These are phyloP conservation scores for Rhodamnia rubescens DNA, from an alignment of 345 rosid genomes.

Conservation along the genomic window DNA sequence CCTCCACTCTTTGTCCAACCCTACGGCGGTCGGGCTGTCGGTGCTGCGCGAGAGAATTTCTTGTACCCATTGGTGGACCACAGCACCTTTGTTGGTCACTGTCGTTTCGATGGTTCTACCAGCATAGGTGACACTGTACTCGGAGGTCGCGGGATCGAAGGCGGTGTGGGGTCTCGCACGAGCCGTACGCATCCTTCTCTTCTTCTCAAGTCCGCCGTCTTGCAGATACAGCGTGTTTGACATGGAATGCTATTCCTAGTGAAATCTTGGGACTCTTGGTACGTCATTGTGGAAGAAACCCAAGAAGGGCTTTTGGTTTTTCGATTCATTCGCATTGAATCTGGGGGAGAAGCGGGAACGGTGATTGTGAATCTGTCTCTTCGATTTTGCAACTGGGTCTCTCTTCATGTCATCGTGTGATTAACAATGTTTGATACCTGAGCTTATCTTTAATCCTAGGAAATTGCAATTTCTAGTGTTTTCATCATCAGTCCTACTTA, in stretches of 20 bases:
- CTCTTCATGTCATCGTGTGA: neutral
- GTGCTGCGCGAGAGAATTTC: neutral
- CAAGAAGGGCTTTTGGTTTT: neutral
- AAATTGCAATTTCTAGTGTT: neutral
- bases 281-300: neutral
- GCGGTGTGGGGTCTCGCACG: neutral
- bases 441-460: neutral
- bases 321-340: neutral
- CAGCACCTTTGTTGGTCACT: slow-evolving; percentile 1
- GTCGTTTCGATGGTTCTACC: slow-evolving; percentile 13
- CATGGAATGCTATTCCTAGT: neutral
- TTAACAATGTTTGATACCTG: neutral
- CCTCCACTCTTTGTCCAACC: slow-evolving; percentile 31
- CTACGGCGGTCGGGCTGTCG: slow-evolving; percentile 4
- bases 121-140: neutral
- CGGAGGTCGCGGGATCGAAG: neutral
- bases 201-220: neutral
- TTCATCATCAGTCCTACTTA: neutral
- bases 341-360: neutral
- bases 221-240: neutral
- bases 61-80: slow-evolving; percentile 8
- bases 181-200: neutral
- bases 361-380: neutral
- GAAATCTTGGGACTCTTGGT: neutral
- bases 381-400: neutral